A percentile compares a stretch with the other conserved stretches of the same genome.
These are phyloP conservation scores for Chaetoceros muelleri DNA, from an alignment of 108 stramenopile species.

Conservation along the genomic window DNA sequence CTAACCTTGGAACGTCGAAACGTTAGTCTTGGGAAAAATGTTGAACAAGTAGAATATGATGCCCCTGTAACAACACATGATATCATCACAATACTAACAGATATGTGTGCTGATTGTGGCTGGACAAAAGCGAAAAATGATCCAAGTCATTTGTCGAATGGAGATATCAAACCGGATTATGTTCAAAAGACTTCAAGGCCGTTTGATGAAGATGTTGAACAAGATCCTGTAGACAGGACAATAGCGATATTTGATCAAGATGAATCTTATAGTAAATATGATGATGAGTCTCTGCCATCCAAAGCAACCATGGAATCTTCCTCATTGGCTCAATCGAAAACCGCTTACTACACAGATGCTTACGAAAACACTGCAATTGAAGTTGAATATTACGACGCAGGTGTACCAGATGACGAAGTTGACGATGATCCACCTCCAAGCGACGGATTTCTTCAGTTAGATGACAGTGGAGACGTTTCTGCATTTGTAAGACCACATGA, in stretches of 20 bases:
- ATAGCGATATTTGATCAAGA: not conserved
- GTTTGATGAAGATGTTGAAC: not conserved
- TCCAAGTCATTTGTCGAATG: too few relatives aligned
- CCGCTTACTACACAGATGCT: not conserved
- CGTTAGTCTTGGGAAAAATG: not conserved
- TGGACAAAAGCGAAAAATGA: too few relatives aligned
- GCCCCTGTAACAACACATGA: not conserved
- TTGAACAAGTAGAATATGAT: not conserved
- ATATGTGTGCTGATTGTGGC: not conserved
- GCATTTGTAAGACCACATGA: conserved; percentile 22
- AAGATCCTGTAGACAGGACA: not conserved
- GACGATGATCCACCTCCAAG: not conserved
- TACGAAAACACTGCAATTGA: not conserved
- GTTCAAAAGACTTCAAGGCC: not conserved
- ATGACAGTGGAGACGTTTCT: not conserved
- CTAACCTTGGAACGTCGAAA: not conserved
- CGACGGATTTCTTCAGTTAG: not conserved
- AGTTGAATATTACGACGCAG: not conserved
- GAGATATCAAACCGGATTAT: not conserved
- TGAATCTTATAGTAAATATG: too few relatives aligned
- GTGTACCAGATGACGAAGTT: not conserved
- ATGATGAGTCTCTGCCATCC: too few relatives aligned
- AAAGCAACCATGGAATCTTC: not conserved
- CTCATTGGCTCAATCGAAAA: not conserved
- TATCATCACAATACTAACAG: not conserved